Evolutionary conservation across 345 rosid species (phyloP), one percentile per base, ranked within the genome.

Genomic region (Dipteronia dyeriana): DNA sequence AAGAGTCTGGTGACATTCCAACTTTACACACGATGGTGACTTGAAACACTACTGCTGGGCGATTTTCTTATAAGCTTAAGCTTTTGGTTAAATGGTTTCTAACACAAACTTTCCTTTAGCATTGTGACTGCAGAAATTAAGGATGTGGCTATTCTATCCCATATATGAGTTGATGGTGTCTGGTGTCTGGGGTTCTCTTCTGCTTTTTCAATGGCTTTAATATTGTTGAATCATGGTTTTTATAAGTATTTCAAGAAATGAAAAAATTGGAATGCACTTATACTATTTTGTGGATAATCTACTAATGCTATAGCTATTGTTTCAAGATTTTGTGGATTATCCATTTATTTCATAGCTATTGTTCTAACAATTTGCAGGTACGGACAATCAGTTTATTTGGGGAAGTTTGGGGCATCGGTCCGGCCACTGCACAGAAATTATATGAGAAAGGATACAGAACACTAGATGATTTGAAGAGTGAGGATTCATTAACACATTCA

Each of bases 371-470:
- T 76, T 63, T 76, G 19, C 81, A 96, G 99, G 99, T 96, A 64
- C 87, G 88, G 64, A 85, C 98, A 12, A 89, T 96, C 70, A 91
- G 82, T 78, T 82, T 94, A 64, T 92, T 96, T 84, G 99, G 97
- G 65, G 98, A 96, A 84, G 92, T 96, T 69, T 92, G 99, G 99
- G 99, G 99, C 69, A 85, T 92, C 73, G 99, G 99, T 79, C 97
- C 98, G 43, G 91, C 98, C 70, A 96, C 99, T 75, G 97, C 98
- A 56, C 86, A 89, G 75, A 94, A 96, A 79, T 83, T 96, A 80
- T 92, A 92, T 79, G 99, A 96, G 80, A 94, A 94, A 87, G 98
- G 99, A 56, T 84, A 90, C 57, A 91, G 92, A 47, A 84, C 90
- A 16, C 84, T 94, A 56, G 97, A 91, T 66, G 97, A 94, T 78